phyloP scores from a whole-genome alignment of 257 asterid genomes.

The Gentiana macrophylla region DNA sequence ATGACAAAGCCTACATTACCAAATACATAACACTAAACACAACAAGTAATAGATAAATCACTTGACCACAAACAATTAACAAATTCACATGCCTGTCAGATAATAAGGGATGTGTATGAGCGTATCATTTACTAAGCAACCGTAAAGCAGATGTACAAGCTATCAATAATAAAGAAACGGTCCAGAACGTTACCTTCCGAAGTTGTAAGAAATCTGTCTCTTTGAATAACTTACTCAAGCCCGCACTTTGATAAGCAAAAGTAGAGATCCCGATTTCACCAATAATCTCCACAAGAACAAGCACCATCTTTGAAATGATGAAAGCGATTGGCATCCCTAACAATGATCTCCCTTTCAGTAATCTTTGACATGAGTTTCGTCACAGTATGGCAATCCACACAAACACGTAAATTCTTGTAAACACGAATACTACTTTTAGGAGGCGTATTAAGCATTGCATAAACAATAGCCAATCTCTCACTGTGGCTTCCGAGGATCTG shows the following conservation, averaged over 20 bases:
- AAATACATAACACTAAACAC: too few species aligned
- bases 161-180: conserved; percentile 42
- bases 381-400: conserved; percentile 12
- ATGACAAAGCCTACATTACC: too few species aligned
- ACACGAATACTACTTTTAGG: conserved; percentile 28
- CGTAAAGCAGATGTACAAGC: conserved; percentile 20
- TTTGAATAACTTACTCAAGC: conserved; percentile 36
- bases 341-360: conserved; percentile 9
- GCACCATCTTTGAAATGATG: conserved; percentile 10
- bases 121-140: too few species aligned
- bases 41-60: too few species aligned
- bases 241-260: conserved; percentile 3
- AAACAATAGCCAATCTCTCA: conserved; percentile 71
- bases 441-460: conserved; percentile 58
- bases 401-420: conserved; percentile 9
- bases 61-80: too few species aligned
- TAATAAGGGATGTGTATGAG: too few species aligned
- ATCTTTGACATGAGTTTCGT: conserved; percentile 10
- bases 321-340: conserved; percentile 12
- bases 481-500: conserved; percentile 55
- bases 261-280: background rate
- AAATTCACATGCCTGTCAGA: too few species aligned
- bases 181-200: conserved; percentile 46
- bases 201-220: conserved; percentile 42
- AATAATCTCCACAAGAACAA: conserved; percentile 14